Evolutionary conservation across 345 rosid species (phyloP), one percentile per base, ranked within the genome.

Genomic region (Rubroshorea leprosula): DNA sequence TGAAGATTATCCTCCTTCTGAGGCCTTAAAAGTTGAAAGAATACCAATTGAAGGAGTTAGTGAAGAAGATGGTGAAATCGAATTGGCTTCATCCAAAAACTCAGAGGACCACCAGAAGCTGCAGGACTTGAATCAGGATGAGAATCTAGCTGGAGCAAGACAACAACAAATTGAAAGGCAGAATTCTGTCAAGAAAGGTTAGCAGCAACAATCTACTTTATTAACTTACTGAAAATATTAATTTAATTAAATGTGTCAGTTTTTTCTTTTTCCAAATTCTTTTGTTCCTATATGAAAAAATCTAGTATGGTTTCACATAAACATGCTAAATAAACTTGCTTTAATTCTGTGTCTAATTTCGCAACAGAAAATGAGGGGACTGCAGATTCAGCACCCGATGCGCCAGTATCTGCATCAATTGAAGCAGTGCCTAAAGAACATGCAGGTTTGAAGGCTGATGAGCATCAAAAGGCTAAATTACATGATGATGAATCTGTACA

Each of bases 111-210:
- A n/a, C n/a, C n/a, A 68, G 62, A 57, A 19, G 23, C 45, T 35
- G 44, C 13, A 25, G 20, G 61, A 56, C 17, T 60, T 63, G 5
- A 48, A 43, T 35, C 23, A 39, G 15, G 23, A 52, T 51, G 51
- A 60, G 31, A 61, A 58, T 46, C 48, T 35, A n/a, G 16, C 29
- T 6, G 64, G 24, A 51, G 23, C 27, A 25, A 69, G 19, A 45
- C 15, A 54, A 15, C 68, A 57, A 23, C 68, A 57, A 26, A 39
- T 51, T 48, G 60, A 31, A 67, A 44, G 58, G 20, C 68, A 63
- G 54, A 17, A 41, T 63, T 58, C 67, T 18, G 9, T 62, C n/a
- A 26, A 45, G n/a, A 43, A 49, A 79, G 83, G 83, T 75, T 24
- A 67, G 57, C 53, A 16, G 49, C 6, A 14, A 29, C 35, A 29